Evolutionary conservation across 2,329 filamentous ascomycete genomes (phyloP).

Genomic region (Clarireedia hainanense): DNA sequence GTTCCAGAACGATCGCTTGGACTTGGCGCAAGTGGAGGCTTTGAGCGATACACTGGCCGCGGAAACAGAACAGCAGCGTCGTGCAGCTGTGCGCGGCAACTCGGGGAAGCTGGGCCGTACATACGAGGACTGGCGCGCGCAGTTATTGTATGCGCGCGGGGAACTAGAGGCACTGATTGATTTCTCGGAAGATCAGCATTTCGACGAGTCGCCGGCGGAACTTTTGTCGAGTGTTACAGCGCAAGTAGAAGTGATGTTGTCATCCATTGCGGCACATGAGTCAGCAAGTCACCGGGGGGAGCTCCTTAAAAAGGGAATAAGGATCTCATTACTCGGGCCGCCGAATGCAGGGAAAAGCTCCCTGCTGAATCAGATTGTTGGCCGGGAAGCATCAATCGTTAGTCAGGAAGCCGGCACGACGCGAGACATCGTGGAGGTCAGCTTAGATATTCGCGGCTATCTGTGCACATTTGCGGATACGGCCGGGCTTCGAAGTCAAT

Average conservation of each 20-base stretch:
- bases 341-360: slow-evolving; percentile 96
- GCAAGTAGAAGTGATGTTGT: slow-evolving; percentile 54
- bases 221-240: slow-evolving; percentile 61
- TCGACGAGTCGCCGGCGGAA: slow-evolving; percentile 74
- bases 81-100: slow-evolving; percentile 72
- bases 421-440: slow-evolving; percentile 85
- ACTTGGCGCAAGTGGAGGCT: slow-evolving; percentile 74
- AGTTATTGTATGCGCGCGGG: slow-evolving; percentile 72
- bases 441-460: slow-evolving; percentile 81
- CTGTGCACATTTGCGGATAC: slow-evolving; percentile 94
- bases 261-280: slow-evolving; percentile 61
- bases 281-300: slow-evolving; percentile 75
- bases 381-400: slow-evolving; percentile 90
- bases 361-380: slow-evolving; percentile 81
- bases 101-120: slow-evolving; percentile 61
- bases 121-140: slow-evolving; percentile 77
- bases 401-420: slow-evolving; percentile 90
- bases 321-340: slow-evolving; percentile 77
- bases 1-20: slow-evolving; percentile 78
- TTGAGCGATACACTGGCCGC: slow-evolving; percentile 55
- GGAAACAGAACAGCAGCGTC: slow-evolving; percentile 88
- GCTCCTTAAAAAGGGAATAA: slow-evolving; percentile 76
- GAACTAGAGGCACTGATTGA: slow-evolving; percentile 95
- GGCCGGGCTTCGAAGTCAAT: slow-evolving; percentile 64
- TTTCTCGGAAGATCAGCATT: slow-evolving; percentile 95